These are phyloP conservation scores for Peziza echinospora DNA, from an alignment of 495 filamentous ascomycete species.

Conservation along the genomic window DNA sequence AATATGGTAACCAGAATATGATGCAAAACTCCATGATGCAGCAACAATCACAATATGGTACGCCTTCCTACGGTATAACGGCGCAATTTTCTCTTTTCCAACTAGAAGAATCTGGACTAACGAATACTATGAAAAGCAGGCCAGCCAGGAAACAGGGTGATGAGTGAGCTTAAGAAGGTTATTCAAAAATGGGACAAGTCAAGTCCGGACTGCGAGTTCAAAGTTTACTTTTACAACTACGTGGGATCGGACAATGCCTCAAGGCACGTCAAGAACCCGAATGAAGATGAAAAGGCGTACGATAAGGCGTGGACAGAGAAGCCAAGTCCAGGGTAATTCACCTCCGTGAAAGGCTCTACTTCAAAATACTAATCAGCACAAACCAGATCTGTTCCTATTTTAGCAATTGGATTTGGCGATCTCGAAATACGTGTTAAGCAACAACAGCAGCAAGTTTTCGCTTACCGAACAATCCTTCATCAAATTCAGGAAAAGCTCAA, in stretches of 20 bases:
- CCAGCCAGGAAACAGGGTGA: not conserved
- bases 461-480: constrained; percentile 63
- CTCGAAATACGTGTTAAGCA: constrained; percentile 55
- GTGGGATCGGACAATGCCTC: constrained; percentile 58
- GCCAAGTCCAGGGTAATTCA: constrained; percentile 55
- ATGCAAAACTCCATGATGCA: constrained; percentile 10
- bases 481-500: constrained; percentile 70
- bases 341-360: too few species aligned
- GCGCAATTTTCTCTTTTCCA: too few species aligned
- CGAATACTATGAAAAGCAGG: too few species aligned
- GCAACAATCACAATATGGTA: constrained; percentile 7
- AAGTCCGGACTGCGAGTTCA: constrained; percentile 52
- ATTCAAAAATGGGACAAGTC: constrained; percentile 64
- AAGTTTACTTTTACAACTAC: constrained; percentile 84
- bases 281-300: constrained; percentile 71
- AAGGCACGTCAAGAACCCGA: constrained; percentile 54
- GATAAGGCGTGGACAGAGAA: constrained; percentile 76
- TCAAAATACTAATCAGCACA: too few species aligned
- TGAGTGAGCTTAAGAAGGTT: constrained; percentile 21
- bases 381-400: constrained; percentile 20
- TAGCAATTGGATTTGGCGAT: constrained; percentile 43
- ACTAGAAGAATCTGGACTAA: too few species aligned
- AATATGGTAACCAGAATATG: constrained; percentile 1
- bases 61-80: too few species aligned
- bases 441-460: constrained; percentile 49